These are phyloP conservation scores for Sphaerobolus stellatus DNA, from an alignment of 1,284 basidiomycete species.

Conservation along the genomic window DNA sequence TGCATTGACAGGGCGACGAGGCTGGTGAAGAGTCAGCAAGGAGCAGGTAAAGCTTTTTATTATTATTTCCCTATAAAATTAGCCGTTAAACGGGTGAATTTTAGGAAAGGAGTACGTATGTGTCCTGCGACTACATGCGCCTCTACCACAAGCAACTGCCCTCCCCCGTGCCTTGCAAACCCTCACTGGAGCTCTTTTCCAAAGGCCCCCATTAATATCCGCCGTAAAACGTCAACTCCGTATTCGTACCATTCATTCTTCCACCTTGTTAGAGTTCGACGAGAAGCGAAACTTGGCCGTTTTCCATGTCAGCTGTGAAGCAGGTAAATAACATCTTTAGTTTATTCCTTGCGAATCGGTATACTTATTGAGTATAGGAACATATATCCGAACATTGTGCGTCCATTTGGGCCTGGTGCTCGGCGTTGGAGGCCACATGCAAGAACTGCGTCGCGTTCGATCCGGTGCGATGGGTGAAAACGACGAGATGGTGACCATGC, in stretches of 20 bases:
- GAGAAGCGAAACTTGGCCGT: constrained; percentile 96
- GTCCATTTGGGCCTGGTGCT: constrained; percentile 95
- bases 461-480: constrained; percentile 97
- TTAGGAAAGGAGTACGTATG: constrained; percentile 98
- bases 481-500: constrained; percentile 99
- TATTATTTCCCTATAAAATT: constrained; percentile 18
- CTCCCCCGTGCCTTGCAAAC: constrained; percentile 95
- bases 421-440: constrained; percentile 99
- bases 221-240: constrained; percentile 99
- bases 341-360: neutral
- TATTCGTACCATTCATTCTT: constrained; percentile 97
- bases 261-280: constrained; percentile 95
- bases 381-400: constrained; percentile 97
- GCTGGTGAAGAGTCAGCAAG: constrained; percentile 98
- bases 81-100: constrained; percentile 2
- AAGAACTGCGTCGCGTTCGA: constrained; percentile 93
- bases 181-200: constrained; percentile 96
- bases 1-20: constrained; percentile 99
- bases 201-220: constrained; percentile 97
- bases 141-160: constrained; percentile 77
- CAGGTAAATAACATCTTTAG: constrained; percentile 60
- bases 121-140: constrained; percentile 89
- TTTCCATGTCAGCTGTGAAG: constrained; percentile 99
- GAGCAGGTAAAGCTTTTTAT: constrained; percentile 64
- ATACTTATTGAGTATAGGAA: constrained; percentile 45